Base-by-base conservation (phyloP, 2,329 filamentous ascomycete genomes). In the Dothistroma septosporum region DNA sequence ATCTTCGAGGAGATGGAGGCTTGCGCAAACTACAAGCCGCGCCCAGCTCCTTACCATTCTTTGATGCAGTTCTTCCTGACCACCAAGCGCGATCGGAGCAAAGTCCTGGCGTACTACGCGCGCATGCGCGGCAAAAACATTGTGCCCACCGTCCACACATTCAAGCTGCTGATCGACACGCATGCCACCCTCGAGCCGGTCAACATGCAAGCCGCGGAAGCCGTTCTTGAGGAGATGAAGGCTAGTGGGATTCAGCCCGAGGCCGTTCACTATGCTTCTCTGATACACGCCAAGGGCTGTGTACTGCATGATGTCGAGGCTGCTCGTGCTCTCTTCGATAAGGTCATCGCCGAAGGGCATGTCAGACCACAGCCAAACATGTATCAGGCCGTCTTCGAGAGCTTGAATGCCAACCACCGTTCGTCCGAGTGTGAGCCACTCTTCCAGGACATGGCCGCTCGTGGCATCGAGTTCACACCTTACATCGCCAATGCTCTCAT, bases 1-100 rank as follows among this genome's bases (percentile, higher is more conserved):
- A 86, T 97, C 69, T 99, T 99, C 73, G 92, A 97, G 73, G 94
- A 99, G 80, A 99, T 99, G 94, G 94, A 99, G 80, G 86, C 88
- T 52, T 96, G 96, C 88, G 89, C 92, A 60, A 99, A 99, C 80
- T 99, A 99, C 85, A 97, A 97, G 82, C 91, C 94, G 46, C 89
- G 94, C 10, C 92, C 94, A 28, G 94, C 94, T 24, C 94, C 94
- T 0, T 99, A 99, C 83, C 97, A 99, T 82, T 96, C 91, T 77
- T 90, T 99, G 87, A 99, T 99, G 86, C 94, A 99, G 75, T 97
- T 96, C 80, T 99, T 97, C 85, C 82, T 97, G 68, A 96, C 91
- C 60, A 97, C 93, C 58, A 97, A 97, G 85, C 91, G 92, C 57
- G 93, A 99, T 76, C 93, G 94, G 78, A 80, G 83, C 75, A 97